Evolutionary conservation across 1,139 yeast species (phyloP), one percentile per base, ranked within the genome.

Genomic region (Sugiyamaella japonica): DNA sequence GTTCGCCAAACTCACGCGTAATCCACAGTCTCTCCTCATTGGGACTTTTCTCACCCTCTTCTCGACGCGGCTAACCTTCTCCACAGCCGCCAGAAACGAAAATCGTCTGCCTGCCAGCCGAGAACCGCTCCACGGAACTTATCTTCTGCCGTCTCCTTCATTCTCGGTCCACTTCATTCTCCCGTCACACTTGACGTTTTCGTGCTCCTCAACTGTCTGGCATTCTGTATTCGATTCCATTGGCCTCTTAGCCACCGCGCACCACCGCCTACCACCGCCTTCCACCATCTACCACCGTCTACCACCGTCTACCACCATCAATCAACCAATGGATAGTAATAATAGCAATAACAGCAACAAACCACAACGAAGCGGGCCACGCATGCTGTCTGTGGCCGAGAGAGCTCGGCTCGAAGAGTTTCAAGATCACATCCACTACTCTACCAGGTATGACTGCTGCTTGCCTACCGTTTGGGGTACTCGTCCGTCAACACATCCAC

Each of bases 341-440:
- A 29, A 29, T 29, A 29, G 31, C 7, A 29, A 29, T 29, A 29
- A 29, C n/a, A 29, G n/a, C 34, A 29, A 29, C 16, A 44, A 44
- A 44, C 4, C 48, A 47, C 43, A 25, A 28, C 42, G 40, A 28
- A n/a, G 28, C 13, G 52, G 52, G 9, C 75, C 76, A 38, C 69
- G 98, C 68, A 85, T 85, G 67, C 79, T 93, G 56, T 81, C 95
- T 4, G 95, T 87, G 54, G 76, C 85, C 47, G 99, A 93, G 70
- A 79, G 96, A 62, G 89, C 90, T 52, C 83, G 93, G 56, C 85
- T 93, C 49, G 83, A 87, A 64, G 97, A 91, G 69, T 93, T 89
- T 70, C 96, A 89, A 69, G 98, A 93, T 59, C 83, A 88, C 75
- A 93, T 93, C 65, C 97, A 95, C 71, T 93, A 93, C 70, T 89